Evolutionary conservation across 1,284 basidiomycete genomes (phyloP).

Genomic region (Microbotryomycetes sp.): DNA sequence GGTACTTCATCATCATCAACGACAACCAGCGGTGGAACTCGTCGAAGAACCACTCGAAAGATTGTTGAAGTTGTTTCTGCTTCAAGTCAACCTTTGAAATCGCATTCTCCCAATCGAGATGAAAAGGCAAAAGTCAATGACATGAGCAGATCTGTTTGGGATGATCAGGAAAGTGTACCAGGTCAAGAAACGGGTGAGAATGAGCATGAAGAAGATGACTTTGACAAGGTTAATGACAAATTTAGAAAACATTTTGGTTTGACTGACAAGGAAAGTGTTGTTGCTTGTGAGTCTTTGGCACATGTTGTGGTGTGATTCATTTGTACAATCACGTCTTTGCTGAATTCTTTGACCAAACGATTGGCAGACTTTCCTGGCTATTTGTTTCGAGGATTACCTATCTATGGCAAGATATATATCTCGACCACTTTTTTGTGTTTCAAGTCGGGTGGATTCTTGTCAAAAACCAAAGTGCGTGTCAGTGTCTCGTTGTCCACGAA

Average conservation of each 20-base stretch:
- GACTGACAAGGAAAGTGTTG: conserved; percentile 72
- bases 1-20: no score
- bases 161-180: neutral
- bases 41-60: conserved; percentile 6
- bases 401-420: conserved; percentile 77
- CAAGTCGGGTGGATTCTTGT: conserved; percentile 64
- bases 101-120: neutral
- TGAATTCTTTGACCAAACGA: conserved; percentile 10
- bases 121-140: neutral
- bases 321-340: no score
- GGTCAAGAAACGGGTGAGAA: conserved; percentile 44
- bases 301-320: conserved; percentile 7
- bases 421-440: conserved; percentile 86
- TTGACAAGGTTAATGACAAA: conserved; percentile 43
- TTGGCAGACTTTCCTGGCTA: conserved; percentile 74
- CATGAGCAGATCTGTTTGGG: neutral
- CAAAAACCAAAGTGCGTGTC: conserved; percentile 63
- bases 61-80: conserved; percentile 29
- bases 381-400: conserved; percentile 74
- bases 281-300: conserved; percentile 83
- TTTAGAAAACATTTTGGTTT: conserved; percentile 74
- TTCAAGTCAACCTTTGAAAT: neutral
- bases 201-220: conserved; percentile 45
- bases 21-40: neutral
- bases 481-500: neutral